A percentile compares a stretch with the other conserved stretches of the same genome.
phyloP scores from a whole-genome alignment of 768 basidiomycete species.

The Boletus reticuloceps region DNA sequence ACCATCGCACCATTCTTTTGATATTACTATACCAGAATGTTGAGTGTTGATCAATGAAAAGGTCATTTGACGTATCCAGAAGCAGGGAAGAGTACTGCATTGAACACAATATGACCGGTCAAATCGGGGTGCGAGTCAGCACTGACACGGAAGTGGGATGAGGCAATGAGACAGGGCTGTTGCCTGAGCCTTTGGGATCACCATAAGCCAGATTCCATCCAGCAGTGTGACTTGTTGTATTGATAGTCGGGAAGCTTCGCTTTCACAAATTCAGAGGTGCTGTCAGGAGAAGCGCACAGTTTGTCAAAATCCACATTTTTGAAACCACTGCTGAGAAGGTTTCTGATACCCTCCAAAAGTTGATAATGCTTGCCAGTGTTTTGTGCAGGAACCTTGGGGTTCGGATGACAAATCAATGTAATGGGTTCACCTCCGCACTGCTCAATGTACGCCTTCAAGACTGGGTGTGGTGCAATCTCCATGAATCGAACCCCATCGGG shows the following conservation, averaged over 20 bases:
- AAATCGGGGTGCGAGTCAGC: constrained; percentile 34
- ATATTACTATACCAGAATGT: constrained; percentile 14
- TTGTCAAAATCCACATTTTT: constrained; percentile 29
- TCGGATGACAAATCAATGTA: constrained; percentile 31
- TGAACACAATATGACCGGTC: constrained; percentile 44
- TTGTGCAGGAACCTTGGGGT: constrained; percentile 27
- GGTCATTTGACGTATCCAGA: constrained; percentile 36
- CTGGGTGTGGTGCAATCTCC: constrained; percentile 35
- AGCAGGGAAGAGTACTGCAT: constrained; percentile 46
- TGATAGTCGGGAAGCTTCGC: constrained; percentile 30
- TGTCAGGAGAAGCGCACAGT: constrained; percentile 21
- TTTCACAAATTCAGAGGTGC: constrained; percentile 19
- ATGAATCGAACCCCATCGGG: constrained; percentile 27
- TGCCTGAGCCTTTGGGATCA: constrained; percentile 26
- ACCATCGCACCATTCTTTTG: constrained; percentile 32
- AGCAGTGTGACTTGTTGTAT: constrained; percentile 28
- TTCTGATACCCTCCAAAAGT: constrained; percentile 31
- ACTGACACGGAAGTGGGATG: constrained; percentile 35
- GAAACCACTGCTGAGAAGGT: constrained; percentile 29
- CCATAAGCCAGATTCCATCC: constrained; percentile 25
- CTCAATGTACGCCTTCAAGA: constrained; percentile 34
- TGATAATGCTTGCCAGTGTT: constrained; percentile 36
- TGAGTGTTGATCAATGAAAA: background rate
- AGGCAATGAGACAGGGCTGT: constrained; percentile 36
- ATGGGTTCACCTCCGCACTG: constrained; percentile 34